Evolutionary conservation across 1,284 basidiomycete genomes (phyloP).

Genomic region (Filobasidium uniguttulatum): DNA sequence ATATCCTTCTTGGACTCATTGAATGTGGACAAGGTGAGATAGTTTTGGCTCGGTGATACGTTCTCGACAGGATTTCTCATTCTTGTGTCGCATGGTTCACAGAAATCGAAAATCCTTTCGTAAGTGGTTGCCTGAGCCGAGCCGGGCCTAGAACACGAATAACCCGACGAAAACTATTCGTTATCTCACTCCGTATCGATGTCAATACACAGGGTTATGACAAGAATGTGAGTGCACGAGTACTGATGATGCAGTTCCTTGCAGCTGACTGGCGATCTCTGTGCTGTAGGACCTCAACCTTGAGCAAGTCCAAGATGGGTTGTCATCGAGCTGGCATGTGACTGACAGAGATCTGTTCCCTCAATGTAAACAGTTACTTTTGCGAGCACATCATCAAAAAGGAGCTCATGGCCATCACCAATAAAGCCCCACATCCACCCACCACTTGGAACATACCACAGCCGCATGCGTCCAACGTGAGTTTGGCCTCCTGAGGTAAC

Average conservation of each 20-base stretch:
- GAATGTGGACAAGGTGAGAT: conserved; percentile 21
- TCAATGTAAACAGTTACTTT: conserved; percentile 21
- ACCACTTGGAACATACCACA: neutral
- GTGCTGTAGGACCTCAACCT: conserved; percentile 24
- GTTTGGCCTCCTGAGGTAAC: too few relatives aligned
- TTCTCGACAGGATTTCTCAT: neutral
- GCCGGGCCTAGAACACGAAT: conserved; percentile 81
- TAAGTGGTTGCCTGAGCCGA: conserved; percentile 66
- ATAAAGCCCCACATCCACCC: conserved; percentile 16
- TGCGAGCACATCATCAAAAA: conserved; percentile 30
- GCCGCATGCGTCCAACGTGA: too few relatives aligned
- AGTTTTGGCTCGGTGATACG: conserved; percentile 10
- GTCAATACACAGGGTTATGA: conserved; percentile 10
- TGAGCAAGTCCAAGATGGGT: conserved; percentile 11
- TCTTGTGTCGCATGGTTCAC: neutral
- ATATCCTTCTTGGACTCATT: conserved; percentile 36
- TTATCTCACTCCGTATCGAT: neutral
- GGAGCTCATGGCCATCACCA: conserved; percentile 33
- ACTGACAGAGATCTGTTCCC: neutral
- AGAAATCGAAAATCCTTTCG: conserved; percentile 34
- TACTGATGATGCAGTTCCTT: too few relatives aligned
- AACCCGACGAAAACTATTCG: neutral
- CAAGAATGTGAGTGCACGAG: conserved; percentile 10
- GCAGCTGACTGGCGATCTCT: neutral
- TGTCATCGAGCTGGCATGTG: neutral